Base-by-base conservation (phyloP, 495 filamentous ascomycete genomes). In the Daldinia childiae region DNA sequence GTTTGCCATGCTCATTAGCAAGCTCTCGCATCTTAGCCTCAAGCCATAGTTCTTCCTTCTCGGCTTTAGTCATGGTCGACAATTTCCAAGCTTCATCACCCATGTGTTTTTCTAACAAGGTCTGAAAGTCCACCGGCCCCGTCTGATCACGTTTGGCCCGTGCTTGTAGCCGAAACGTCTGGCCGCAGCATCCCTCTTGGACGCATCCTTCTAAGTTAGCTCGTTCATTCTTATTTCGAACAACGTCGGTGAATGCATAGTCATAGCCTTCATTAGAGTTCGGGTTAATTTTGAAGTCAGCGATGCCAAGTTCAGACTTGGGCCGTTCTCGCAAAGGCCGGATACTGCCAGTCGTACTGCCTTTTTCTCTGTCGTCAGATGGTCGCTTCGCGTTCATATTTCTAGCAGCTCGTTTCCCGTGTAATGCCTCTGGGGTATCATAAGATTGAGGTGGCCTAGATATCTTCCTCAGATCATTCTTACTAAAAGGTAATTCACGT, bases 221-320 rank as follows among this genome's bases (percentile, higher is more conserved):
- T n/a, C 93, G 90, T 24, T 90, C 88, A 17, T 90, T 86, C 71
- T 84, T 90, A 36, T 84, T 88, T 56, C 95, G 90, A 51, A 97
- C 87, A 15, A 92, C 89, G 64, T 93, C 90, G 14, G 83, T 80
- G 77, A 89, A 98, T 8, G 93, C 92, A 72, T 88, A 93, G 48
- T 89, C 85, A 58, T 89, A 80, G 27, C 93, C 93, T 58, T 91
- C 82, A 75, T 94, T 97, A 54, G 80, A 81, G 12, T 83, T 77
- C 2, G 93, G 88, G 71, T 99, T 98, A 72, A 95, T 82, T 76
- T 91, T 95, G 84, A 99, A 98, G 81, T 96, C 89, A 2, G 84
- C 80, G 4, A 90, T 79, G 21, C 80, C 68, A 5, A 93, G 82
- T 39, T 81, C 77, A 1, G 83, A 77, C 6, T 88, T 69, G 11